Base-by-base conservation (phyloP, 2,329 filamentous ascomycete genomes). In the Aotearoamyces nothofagi region DNA sequence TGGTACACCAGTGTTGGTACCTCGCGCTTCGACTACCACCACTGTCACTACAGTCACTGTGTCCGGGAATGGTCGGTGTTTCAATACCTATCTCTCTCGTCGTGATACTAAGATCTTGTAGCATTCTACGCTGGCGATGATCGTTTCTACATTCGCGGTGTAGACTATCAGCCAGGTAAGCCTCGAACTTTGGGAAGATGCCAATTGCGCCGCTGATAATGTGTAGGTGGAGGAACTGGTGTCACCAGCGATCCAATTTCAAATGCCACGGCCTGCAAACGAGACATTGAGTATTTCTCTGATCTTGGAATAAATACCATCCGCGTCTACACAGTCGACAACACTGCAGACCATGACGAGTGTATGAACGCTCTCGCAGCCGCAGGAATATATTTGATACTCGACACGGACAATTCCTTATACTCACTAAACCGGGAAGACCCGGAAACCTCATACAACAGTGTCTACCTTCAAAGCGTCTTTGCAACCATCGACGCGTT, bases 291-390 rank as follows among this genome's bases (percentile, higher is more conserved):
- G 17, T 60, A 77, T 46, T 78, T 81, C 64, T 64, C 74, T 55
- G 62, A 74, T 39, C 57, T 81, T 27, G 74, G 75, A 25, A 58
- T 80, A 51, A 81, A 81, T 58, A 77, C 75, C 24, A 58, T 81
- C 43, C 75, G 76, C 53, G 67, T 80, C 34, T 81, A 81, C 61
- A 76, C 70, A 2, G 67, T 80, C 41, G 76, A 81, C 55, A 80
- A 80, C 60, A 67, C 68, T 23, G 56, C 60, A 35, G 53, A 71
- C 51, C 76, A 81, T 52, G 72, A 78, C 44, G 63, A 64, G 36
- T 79, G 76, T 55, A 81, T 81, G 76, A 58, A 55, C 26, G 57
- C 61, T 17, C 57, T 80, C 34, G 69, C 71, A 25, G 70, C 68
- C 43, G 75, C 74, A 36, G 74, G 75, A 38, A 81, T 81, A 57